Conservation (phyloP, 2,329 filamentous ascomycete species). For the Dothideomycetes sp. region DNA sequence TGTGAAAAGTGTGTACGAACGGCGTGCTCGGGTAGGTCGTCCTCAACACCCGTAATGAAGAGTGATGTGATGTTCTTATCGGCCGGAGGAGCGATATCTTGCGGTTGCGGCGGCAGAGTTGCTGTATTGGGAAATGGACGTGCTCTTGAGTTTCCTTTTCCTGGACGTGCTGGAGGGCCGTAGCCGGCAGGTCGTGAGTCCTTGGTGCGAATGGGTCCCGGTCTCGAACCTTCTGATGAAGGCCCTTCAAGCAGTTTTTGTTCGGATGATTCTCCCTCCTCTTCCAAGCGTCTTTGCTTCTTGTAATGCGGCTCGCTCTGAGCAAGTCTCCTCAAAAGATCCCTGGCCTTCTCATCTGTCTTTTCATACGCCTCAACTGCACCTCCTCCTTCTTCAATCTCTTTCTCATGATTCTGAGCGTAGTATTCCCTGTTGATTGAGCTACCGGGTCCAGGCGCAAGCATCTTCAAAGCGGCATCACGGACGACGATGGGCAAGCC, state of each 20-base stretch:
- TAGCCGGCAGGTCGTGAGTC: constrained; percentile 35
- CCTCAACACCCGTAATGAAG: constrained; percentile 90
- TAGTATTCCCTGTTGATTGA: constrained; percentile 96
- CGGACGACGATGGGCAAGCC: constrained; percentile 89
- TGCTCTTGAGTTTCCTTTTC: constrained; percentile 39
- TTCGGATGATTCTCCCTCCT: constrained; percentile 36
- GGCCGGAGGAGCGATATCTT: constrained; percentile 76
- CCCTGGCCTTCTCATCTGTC: constrained; percentile 91
- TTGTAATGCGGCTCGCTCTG: constrained; percentile 93
- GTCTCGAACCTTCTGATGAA: constrained; percentile 29
- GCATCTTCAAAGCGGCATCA: constrained; percentile 95
- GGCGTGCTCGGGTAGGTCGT: constrained; percentile 88
- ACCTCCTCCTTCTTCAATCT: constrained; percentile 83
- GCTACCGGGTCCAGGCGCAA: constrained; percentile 83
- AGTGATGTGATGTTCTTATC: constrained; percentile 85
- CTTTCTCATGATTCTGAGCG: constrained; percentile 91
- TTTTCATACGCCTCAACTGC: constrained; percentile 83
- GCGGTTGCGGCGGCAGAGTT: constrained; percentile 67
- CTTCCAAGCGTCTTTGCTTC: constrained; percentile 68
- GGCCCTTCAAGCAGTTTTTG: constrained; percentile 36
- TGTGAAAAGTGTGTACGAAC: constrained; percentile 82
- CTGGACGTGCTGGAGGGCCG: constrained; percentile 23
- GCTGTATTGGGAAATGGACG: constrained; percentile 58
- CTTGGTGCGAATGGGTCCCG: constrained; percentile 71
- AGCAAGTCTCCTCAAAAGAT: constrained; percentile 73